Percentiles rank a stretch among this genome's conserved stretches.
Conservation (phyloP, 768 basidiomycete species). For the Suillus bovinus region DNA sequence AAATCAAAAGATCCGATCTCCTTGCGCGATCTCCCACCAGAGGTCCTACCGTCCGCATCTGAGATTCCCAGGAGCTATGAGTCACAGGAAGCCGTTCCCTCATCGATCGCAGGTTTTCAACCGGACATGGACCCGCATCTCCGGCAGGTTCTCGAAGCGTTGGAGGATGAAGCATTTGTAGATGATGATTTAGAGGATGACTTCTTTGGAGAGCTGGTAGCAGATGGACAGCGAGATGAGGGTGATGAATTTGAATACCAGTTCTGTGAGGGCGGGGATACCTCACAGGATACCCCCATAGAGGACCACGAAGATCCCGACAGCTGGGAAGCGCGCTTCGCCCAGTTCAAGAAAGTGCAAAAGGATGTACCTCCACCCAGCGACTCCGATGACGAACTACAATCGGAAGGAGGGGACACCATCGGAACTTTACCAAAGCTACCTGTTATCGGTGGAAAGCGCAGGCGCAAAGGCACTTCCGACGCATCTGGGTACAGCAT, state of each 20-base stretch:
- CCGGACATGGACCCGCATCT: conserved; percentile 97
- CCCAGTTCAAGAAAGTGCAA: conserved; percentile 68
- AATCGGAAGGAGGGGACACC: conserved; percentile 79
- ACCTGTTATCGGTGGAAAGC: conserved; percentile 78
- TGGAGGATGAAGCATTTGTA: conserved; percentile 96
- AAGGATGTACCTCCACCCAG: conserved; percentile 21
- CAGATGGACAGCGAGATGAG: conserved; percentile 63
- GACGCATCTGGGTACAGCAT: conserved; percentile 95
- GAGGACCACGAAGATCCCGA: conserved; percentile 36
- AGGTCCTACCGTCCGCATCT: conserved; percentile 65
- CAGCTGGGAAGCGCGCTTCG: conserved; percentile 82
- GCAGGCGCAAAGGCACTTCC: conserved; percentile 70
- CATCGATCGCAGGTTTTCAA: conserved; percentile 84
- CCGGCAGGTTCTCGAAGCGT: conserved; percentile 87
- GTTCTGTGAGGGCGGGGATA: conserved; percentile 52
- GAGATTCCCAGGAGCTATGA: conserved; percentile 79
- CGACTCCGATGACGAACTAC: conserved; percentile 52
- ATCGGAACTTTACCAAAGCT: conserved; percentile 72
- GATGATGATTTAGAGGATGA: conserved; percentile 72
- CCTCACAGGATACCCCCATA: conserved; percentile 24
- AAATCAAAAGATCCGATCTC: conserved; percentile 39
- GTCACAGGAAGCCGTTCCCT: conserved; percentile 75
- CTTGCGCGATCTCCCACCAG: conserved; percentile 64
- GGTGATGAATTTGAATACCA: conserved; percentile 67
- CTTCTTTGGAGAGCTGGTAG: conserved; percentile 74